Conservation (phyloP, 768 basidiomycete species). For the Coprinellus micaceus region DNA sequence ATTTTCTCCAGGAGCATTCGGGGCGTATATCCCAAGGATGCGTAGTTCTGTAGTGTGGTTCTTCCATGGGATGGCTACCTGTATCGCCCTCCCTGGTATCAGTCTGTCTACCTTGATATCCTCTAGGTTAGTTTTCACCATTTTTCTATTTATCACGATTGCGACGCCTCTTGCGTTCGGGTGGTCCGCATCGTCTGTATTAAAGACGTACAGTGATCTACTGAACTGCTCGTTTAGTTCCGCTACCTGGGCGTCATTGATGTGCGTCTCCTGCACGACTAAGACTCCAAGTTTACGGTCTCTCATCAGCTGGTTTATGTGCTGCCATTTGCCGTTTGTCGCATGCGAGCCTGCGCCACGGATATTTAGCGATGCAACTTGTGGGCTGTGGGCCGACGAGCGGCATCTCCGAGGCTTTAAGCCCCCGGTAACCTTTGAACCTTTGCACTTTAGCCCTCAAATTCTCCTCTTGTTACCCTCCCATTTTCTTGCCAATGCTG, state of each 20-base stretch:
- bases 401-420: too few species aligned
- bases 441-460: too few species aligned
- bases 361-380: neutral
- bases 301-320: neutral
- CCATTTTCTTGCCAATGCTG: too few species aligned
- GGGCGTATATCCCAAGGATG: neutral
- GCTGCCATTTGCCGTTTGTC: neutral
- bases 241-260: neutral
- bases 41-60: neutral
- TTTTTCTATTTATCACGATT: conserved; percentile 27
- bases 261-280: conserved; percentile 5
- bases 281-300: conserved; percentile 1
- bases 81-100: neutral
- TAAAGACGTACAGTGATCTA: neutral
- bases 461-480: too few species aligned
- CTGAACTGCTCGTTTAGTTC: neutral
- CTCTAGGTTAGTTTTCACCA: conserved; percentile 2
- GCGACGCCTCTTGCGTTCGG: conserved; percentile 26
- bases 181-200: neutral
- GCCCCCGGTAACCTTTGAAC: too few species aligned
- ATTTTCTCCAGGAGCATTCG: neutral
- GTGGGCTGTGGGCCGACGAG: too few species aligned
- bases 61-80: neutral
- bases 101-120: neutral
- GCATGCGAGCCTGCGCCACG: neutral